Evolutionary conservation across 768 basidiomycete genomes (phyloP).

Genomic region (Lactarius sp.): DNA sequence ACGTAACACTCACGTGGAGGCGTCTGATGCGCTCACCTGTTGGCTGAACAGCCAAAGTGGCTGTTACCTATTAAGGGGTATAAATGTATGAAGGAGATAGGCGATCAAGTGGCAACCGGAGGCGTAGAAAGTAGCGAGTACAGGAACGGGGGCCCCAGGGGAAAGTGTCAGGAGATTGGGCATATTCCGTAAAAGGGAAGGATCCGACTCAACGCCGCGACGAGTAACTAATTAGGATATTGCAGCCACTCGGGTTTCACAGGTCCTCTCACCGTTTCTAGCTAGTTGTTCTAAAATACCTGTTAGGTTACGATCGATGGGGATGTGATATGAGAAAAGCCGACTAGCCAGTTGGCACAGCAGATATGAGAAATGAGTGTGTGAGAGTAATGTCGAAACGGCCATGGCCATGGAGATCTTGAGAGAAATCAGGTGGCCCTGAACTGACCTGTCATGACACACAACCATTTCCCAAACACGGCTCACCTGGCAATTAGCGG

Average conservation of each 20-base stretch:
- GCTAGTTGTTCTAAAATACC: neutral
- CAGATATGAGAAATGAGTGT: constrained; percentile 11
- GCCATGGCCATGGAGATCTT: neutral
- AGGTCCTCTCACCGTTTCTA: constrained; percentile 17
- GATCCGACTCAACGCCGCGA: constrained; percentile 31
- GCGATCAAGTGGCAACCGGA: constrained; percentile 23
- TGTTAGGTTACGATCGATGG: constrained; percentile 10
- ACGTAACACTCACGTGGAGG: neutral
- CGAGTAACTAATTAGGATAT: constrained; percentile 20
- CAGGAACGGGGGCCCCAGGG: constrained; percentile 27
- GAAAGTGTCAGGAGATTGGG: constrained; percentile 18
- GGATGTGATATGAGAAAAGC: neutral
- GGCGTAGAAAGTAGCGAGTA: constrained; percentile 28
- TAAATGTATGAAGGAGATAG: neutral
- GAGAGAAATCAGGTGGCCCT: constrained; percentile 10
- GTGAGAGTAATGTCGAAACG: neutral
- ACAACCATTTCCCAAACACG: constrained; percentile 24
- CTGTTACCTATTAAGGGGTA: neutral
- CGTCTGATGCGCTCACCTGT: neutral
- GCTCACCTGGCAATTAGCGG: constrained; percentile 26
- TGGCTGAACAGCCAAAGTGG: neutral
- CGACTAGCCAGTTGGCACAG: neutral
- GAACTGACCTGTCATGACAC: constrained; percentile 20
- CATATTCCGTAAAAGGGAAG: constrained; percentile 28
- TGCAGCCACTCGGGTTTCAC: constrained; percentile 14